Evolutionary conservation across 2,329 filamentous ascomycete genomes (phyloP).

Genomic region (Fusarium pseudocircinatum): DNA sequence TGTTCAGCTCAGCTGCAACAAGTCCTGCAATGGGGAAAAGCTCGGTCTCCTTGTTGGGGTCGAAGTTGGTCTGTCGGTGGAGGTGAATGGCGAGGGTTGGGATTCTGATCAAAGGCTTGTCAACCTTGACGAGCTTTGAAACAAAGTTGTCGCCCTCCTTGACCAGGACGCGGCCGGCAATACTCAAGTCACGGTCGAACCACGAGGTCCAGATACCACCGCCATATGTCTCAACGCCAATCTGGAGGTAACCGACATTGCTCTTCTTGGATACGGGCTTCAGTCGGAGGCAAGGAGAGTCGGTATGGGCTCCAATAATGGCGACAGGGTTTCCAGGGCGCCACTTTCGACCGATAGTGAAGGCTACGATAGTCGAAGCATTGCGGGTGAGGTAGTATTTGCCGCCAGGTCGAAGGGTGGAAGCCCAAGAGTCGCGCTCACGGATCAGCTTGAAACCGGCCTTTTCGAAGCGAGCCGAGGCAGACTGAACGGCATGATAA

Average conservation of each 20-base stretch:
- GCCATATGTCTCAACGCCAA: conserved; percentile 96
- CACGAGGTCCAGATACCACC: conserved; percentile 98
- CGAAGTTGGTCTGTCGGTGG: conserved; percentile 84
- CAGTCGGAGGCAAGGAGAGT: conserved; percentile 89
- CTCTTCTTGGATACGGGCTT: conserved; percentile 95
- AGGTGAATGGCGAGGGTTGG: conserved; percentile 95
- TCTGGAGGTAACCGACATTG: conserved; percentile 87
- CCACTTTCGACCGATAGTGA: conserved; percentile 91
- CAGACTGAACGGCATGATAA: conserved; percentile 89
- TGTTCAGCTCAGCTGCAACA: conserved; percentile 87
- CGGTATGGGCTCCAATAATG: conserved; percentile 96
- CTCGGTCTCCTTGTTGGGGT: conserved; percentile 97
- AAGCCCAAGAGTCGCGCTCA: conserved; percentile 90
- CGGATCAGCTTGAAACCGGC: conserved; percentile 89
- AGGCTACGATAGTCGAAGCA: conserved; percentile 89
- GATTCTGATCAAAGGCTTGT: conserved; percentile 89
- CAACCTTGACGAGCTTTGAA: conserved; percentile 88
- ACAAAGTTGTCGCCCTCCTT: conserved; percentile 76
- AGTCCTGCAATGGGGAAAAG: conserved; percentile 93
- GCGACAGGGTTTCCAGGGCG: conserved; percentile 88
- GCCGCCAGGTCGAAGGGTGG: conserved; percentile 81
- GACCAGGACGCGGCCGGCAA: conserved; percentile 89
- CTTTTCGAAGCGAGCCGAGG: conserved; percentile 78
- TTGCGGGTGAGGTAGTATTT: conserved; percentile 98
- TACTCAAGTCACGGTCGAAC: conserved; percentile 94